Percentiles rank a stretch among this genome's conserved stretches.
These are phyloP conservation scores for Leptodermis oblonga DNA, from an alignment of 257 asterid genomes.

Conservation along the genomic window DNA sequence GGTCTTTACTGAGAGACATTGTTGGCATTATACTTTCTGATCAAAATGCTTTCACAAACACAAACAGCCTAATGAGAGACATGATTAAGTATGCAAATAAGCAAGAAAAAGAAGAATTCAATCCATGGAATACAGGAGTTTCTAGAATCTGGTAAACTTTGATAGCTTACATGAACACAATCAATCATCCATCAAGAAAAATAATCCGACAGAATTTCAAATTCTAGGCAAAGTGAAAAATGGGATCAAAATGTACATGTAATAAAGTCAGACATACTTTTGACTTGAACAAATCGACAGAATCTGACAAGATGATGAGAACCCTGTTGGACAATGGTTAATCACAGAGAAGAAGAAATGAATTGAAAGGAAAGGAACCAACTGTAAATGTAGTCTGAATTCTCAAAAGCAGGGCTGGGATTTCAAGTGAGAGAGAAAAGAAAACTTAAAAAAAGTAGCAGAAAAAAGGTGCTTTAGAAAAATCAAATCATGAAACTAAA, in stretches of 20 bases:
- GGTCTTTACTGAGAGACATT: conserved; percentile 56
- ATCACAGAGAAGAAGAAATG: not conserved
- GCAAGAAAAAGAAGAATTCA: not conserved
- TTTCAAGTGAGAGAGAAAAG: not conserved
- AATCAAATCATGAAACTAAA: not conserved
- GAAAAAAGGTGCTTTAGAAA: not conserved
- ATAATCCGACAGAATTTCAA: not conserved
- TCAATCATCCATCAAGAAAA: conserved; percentile 4
- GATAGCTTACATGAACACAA: not conserved
- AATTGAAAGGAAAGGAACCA: not conserved
- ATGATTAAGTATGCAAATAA: not conserved
- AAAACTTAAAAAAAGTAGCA: conserved; percentile 6
- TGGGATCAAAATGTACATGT: not conserved
- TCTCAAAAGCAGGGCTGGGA: not conserved
- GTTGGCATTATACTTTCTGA: not conserved
- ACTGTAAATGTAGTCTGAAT: conserved; percentile 8
- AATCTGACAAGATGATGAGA: not conserved
- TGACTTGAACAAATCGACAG: not conserved
- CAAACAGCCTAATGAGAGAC: not conserved
- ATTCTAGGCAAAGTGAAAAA: not conserved
- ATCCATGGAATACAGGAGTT: not conserved
- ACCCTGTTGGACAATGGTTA: not conserved
- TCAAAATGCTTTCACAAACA: not conserved
- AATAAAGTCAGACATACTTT: not conserved
- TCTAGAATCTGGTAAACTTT: not conserved